A percentile compares a stretch with the other conserved stretches of the same genome.
These are phyloP conservation scores for Nevesoporus exiguus DNA, from an alignment of 768 basidiomycete genomes.

Conservation along the genomic window DNA sequence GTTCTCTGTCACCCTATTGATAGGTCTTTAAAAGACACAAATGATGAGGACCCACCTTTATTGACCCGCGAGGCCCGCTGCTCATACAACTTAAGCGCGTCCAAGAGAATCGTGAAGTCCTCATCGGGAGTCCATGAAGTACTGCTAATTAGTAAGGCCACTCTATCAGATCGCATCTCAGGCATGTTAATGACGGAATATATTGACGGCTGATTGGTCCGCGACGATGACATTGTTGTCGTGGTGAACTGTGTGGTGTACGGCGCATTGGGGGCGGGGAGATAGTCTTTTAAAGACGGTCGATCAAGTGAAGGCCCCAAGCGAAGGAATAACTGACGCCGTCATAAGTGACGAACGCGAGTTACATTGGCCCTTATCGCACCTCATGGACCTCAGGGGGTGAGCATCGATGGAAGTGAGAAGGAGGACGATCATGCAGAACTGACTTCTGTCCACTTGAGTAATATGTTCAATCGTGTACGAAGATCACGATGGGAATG, in stretches of 20 bases:
- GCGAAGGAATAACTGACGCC: conserved; percentile 47
- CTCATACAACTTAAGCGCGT: conserved; percentile 73
- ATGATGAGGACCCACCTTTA: conserved; percentile 4
- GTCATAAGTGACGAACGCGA: neutral
- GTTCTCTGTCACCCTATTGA: conserved; percentile 8
- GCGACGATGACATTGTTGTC: conserved; percentile 21
- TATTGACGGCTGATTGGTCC: conserved; percentile 20
- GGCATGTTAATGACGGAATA: conserved; percentile 36
- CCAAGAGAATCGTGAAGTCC: conserved; percentile 82
- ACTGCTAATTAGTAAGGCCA: conserved; percentile 84
- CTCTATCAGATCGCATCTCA: conserved; percentile 62
- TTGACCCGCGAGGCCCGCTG: conserved; percentile 40
- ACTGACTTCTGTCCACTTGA: conserved; percentile 74
- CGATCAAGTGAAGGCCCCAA: conserved; percentile 39
- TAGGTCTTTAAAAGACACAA: neutral
- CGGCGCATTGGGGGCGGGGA: conserved; percentile 49
- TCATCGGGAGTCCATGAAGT: conserved; percentile 99
- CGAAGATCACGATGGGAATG: neutral
- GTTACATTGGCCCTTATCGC: conserved; percentile 10
- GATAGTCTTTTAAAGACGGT: conserved; percentile 42
- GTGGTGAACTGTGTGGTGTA: conserved; percentile 63
- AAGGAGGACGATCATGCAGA: conserved; percentile 87
- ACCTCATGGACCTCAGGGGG: conserved; percentile 78
- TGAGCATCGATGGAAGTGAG: conserved; percentile 71
- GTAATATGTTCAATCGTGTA: conserved; percentile 3